phyloP scores from a whole-genome alignment of 179 eudicot species.

The Patellifolia procumbens region DNA sequence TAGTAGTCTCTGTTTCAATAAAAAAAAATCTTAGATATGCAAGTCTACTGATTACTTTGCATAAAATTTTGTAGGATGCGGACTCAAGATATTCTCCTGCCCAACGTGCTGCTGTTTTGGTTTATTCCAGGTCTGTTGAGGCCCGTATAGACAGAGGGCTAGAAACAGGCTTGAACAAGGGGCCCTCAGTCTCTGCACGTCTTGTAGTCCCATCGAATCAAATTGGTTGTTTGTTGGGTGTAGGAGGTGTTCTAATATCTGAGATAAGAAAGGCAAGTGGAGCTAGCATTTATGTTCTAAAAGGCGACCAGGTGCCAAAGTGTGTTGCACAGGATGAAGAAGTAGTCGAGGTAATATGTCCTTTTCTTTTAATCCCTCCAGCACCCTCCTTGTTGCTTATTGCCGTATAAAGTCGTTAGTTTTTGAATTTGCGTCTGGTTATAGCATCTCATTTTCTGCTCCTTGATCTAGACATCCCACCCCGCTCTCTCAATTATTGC shows the following conservation, averaged over 20 bases:
- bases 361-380: not conserved
- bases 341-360: conserved; percentile 67
- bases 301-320: conserved; percentile 57
- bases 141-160: conserved; percentile 52
- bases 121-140: conserved; percentile 60
- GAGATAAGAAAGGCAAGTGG: conserved; percentile 80
- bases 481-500: not conserved
- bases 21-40: conserved; percentile 13
- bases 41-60: conserved; percentile 16
- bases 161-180: conserved; percentile 40
- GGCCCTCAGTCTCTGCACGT: conserved; percentile 50
- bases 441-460: not conserved
- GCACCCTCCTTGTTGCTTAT: not conserved
- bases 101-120: conserved; percentile 66
- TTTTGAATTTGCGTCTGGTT: not conserved
- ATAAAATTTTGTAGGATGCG: conserved; percentile 45
- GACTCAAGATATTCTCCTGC: conserved; percentile 68
- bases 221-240: conserved; percentile 81
- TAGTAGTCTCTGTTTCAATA: conserved; percentile 11
- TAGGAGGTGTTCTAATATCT: conserved; percentile 68
- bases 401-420: not conserved
- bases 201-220: conserved; percentile 56
- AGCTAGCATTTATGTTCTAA: conserved; percentile 51
- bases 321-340: conserved; percentile 60
- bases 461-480: not conserved